phyloP scores from a whole-genome alignment of 371 early-diverging fungal genomes.

The Actinomucor elegans region DNA sequence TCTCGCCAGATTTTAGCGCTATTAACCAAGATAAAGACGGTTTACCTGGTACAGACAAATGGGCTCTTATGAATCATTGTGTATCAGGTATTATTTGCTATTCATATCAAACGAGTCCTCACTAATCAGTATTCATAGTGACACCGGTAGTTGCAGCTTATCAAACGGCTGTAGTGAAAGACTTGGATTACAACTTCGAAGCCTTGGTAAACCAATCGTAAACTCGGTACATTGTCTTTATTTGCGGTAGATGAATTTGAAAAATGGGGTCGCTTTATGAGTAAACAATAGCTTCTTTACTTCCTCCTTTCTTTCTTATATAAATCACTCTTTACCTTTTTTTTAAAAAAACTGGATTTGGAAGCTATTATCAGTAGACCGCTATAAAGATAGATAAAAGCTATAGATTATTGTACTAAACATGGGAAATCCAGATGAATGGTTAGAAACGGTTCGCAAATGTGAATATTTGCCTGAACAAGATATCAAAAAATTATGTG shows the following conservation, averaged over 20 bases:
- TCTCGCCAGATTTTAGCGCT: conserved; percentile 33
- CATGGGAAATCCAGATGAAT: conserved; percentile 69
- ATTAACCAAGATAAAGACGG: conserved; percentile 21
- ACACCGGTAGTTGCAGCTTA: conserved; percentile 39
- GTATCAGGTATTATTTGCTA: conserved; percentile 31
- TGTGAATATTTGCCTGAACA: conserved; percentile 92
- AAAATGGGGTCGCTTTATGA: no score
- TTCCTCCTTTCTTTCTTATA: no score
- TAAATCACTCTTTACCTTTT: no score
- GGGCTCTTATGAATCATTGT: conserved; percentile 35
- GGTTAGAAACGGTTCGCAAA: conserved; percentile 59
- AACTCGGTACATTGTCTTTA: no score
- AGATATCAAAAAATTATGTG: conserved; percentile 94
- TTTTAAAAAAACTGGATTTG: no score
- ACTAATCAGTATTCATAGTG: conserved; percentile 11
- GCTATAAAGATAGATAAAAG: no score
- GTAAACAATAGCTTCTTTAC: no score
- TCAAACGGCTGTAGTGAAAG: conserved; percentile 9
- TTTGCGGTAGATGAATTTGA: no score
- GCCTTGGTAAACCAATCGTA: no score
- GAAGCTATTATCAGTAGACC: no score
- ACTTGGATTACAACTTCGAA: conserved; percentile 27
- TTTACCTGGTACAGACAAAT: conserved; percentile 36
- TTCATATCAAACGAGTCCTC: neutral
- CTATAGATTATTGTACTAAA: neutral